Evolutionary conservation across 2,329 filamentous ascomycete genomes (phyloP).

Genomic region (Pseudopyricularia cyperi): DNA sequence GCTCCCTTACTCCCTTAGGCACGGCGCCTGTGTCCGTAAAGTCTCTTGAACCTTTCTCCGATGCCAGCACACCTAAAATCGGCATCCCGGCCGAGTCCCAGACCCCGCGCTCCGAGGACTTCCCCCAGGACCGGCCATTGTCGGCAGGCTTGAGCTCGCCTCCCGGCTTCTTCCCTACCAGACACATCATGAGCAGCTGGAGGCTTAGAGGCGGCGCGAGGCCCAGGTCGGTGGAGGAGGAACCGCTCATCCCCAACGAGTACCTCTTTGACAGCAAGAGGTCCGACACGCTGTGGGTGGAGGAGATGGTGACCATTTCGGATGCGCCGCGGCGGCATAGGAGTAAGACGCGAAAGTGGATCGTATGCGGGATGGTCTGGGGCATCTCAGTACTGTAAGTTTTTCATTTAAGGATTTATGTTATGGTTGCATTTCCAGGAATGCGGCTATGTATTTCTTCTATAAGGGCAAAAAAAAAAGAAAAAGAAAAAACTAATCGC

Average conservation of each 20-base stretch:
- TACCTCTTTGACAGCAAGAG: not conserved
- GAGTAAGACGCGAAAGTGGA: constrained; percentile 7
- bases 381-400: constrained; percentile 22
- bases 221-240: constrained; percentile 1
- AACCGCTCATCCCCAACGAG: constrained; percentile 2
- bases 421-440: no score
- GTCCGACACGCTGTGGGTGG: constrained; percentile 5
- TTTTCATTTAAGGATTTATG: no score
- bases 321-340: constrained; percentile 5
- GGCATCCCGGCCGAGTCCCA: not conserved
- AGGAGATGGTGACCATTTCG: constrained; percentile 6
- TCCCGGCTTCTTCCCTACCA: constrained; percentile 5
- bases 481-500: no score
- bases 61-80: not conserved
- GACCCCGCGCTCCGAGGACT: not conserved
- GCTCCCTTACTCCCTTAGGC: no score
- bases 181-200: constrained; percentile 6
- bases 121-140: no score
- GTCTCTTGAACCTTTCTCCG: no score
- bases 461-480: no score
- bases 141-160: not conserved
- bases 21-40: not conserved
- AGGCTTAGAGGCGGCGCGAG: constrained; percentile 2
- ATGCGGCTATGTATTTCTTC: no score
- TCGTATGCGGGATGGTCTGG: constrained; percentile 21